phyloP scores from a whole-genome alignment of 2,329 filamentous ascomycete genomes.

The Aureobasidium sp. region DNA sequence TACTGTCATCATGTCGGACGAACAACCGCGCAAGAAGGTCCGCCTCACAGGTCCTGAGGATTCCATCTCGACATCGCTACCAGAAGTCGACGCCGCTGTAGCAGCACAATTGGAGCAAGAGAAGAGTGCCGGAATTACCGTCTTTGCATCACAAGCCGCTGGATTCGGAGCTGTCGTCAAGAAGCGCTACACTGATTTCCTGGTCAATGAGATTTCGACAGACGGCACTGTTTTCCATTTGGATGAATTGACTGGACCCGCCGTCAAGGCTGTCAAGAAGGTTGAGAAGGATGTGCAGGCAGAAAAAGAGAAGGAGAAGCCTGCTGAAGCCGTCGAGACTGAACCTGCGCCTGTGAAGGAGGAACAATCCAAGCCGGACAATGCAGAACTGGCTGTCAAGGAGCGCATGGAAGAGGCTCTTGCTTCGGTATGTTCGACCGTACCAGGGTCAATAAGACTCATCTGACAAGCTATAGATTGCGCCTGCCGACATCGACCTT shows the following conservation, averaged over 20 bases:
- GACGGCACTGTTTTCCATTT: slow-evolving; percentile 71
- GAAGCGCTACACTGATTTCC: slow-evolving; percentile 80
- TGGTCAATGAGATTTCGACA: slow-evolving; percentile 79
- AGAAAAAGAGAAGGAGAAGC: slow-evolving; percentile 7
- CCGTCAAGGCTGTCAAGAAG: slow-evolving; percentile 14
- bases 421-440: not conserved
- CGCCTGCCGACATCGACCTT: slow-evolving; percentile 28
- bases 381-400: slow-evolving; percentile 1
- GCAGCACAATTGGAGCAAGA: slow-evolving; percentile 31
- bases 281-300: slow-evolving; percentile 1
- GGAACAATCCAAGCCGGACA: not conserved
- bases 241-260: slow-evolving; percentile 32
- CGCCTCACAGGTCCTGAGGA: slow-evolving; percentile 11
- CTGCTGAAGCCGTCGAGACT: not conserved
- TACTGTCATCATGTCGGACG: not conserved
- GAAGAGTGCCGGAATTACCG: slow-evolving; percentile 49
- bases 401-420: slow-evolving; percentile 9
- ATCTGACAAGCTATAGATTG: slow-evolving; percentile 18
- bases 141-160: slow-evolving; percentile 51
- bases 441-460: not conserved
- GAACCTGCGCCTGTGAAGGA: slow-evolving; percentile 12
- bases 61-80: not conserved
- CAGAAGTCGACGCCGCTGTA: not conserved
- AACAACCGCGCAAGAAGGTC: slow-evolving; percentile 12
- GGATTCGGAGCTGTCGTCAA: slow-evolving; percentile 60